Conservation (phyloP, 129 eudicot species). For the Oenanthe sinensis region DNA sequence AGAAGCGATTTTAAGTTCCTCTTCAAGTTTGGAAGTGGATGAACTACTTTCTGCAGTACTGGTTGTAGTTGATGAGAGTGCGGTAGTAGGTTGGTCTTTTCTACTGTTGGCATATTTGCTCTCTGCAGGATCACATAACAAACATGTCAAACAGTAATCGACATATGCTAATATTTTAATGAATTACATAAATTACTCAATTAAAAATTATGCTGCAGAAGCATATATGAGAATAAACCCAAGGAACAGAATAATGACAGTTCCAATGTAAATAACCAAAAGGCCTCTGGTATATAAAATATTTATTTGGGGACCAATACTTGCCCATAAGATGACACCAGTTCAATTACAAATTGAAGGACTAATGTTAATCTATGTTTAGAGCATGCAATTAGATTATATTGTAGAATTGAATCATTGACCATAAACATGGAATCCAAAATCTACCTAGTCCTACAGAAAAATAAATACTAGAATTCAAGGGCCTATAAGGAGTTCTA, state of each 20-base stretch:
- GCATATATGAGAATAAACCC: neutral
- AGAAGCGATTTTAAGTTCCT: conserved; percentile 72
- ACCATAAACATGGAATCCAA: neutral
- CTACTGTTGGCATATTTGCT: conserved; percentile 41
- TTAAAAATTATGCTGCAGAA: neutral
- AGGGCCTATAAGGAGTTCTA: neutral
- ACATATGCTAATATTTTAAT: neutral
- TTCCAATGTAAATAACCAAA: neutral
- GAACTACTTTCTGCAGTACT: conserved; percentile 62
- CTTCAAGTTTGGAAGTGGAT: conserved; percentile 59
- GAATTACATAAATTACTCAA: neutral
- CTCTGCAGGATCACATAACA: conserved; percentile 27
- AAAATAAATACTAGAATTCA: neutral
- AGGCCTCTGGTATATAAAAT: neutral
- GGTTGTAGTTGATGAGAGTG: conserved; percentile 53
- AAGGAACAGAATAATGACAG: neutral
- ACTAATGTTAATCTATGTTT: neutral
- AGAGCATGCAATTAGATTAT: neutral
- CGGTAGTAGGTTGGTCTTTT: conserved; percentile 54
- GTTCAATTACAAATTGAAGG: neutral
- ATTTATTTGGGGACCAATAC: neutral
- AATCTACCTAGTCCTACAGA: neutral
- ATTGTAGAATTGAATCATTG: neutral
- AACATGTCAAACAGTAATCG: conserved; percentile 2
- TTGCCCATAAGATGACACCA: neutral